phyloP scores from a whole-genome alignment of 495 filamentous ascomycete species.

The Aspergillus indologenus region DNA sequence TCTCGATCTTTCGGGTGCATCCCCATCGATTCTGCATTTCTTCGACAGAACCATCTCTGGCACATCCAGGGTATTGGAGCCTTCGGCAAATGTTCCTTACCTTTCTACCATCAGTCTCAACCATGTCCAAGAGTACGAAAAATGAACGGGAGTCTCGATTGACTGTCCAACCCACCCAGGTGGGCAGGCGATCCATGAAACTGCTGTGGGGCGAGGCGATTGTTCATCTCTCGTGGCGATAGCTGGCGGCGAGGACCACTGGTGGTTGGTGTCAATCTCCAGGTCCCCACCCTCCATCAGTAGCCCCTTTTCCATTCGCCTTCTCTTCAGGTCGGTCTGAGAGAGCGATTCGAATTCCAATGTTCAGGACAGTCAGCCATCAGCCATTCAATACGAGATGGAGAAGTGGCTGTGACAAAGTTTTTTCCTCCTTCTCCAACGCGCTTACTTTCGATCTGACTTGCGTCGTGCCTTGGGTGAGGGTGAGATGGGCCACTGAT shows the following conservation, averaged over 20 bases:
- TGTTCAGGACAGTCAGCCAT: not conserved
- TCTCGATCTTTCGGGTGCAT: no score
- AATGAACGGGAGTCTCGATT: not conserved
- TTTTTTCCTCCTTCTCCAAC: not conserved
- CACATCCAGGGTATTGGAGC: not conserved
- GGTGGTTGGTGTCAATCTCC: constrained; percentile 24
- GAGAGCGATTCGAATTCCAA: not conserved
- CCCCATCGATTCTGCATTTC: not conserved
- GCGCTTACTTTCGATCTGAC: not conserved
- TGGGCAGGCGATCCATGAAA: constrained; percentile 7
- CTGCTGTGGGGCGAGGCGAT: constrained; percentile 20
- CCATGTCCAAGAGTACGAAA: not conserved
- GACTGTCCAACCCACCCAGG: not conserved
- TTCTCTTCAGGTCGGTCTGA: not conserved
- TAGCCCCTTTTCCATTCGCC: constrained; percentile 22
- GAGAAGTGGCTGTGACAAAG: not conserved
- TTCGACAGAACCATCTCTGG: not conserved
- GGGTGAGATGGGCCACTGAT: not conserved
- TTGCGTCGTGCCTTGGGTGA: not conserved
- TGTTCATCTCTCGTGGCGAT: constrained; percentile 26
- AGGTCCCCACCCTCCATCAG: constrained; percentile 16
- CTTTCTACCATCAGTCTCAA: not conserved
- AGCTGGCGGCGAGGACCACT: constrained; percentile 15
- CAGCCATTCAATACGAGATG: not conserved
- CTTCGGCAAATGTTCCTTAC: not conserved